Conservation (phyloP, 768 basidiomycete genomes). For the Austroboletus eburneus region DNA sequence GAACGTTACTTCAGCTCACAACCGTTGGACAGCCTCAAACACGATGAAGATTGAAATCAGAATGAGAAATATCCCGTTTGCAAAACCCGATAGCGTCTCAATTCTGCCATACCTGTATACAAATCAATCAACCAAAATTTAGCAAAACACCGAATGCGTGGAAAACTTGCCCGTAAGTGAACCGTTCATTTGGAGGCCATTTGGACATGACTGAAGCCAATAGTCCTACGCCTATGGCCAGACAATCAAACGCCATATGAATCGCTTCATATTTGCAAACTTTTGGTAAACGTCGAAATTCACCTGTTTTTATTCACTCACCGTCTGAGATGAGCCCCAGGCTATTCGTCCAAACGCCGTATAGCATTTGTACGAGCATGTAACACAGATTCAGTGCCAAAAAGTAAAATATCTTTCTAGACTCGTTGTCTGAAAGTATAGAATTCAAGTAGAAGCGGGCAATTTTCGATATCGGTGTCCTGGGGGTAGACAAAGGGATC, state of each 20-base stretch:
- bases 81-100: conserved; percentile 96
- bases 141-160: neutral
- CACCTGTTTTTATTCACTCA: conserved; percentile 33
- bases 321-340: conserved; percentile 96
- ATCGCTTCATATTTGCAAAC: conserved; percentile 59
- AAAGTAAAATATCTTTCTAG: conserved; percentile 96
- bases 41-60: conserved; percentile 97
- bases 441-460: conserved; percentile 78
- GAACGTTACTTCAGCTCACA: conserved; percentile 48
- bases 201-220: conserved; percentile 97
- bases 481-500: conserved; percentile 38
- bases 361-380: conserved; percentile 96
- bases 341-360: conserved; percentile 97
- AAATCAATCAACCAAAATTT: neutral
- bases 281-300: conserved; percentile 1
- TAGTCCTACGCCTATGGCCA: conserved; percentile 93
- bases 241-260: conserved; percentile 99
- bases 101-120: conserved; percentile 80
- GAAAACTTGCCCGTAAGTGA: conserved; percentile 82
- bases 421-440: conserved; percentile 87
- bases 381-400: conserved; percentile 90
- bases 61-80: conserved; percentile 92
- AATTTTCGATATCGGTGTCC: conserved; percentile 51
- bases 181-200: conserved; percentile 92
- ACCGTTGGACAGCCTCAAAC: conserved; percentile 93